Evolutionary conservation across 164 flowering plant genomes (phyloP), one percentile per base, ranked within the genome.

Genomic region (Macadamia tetraphylla): DNA sequence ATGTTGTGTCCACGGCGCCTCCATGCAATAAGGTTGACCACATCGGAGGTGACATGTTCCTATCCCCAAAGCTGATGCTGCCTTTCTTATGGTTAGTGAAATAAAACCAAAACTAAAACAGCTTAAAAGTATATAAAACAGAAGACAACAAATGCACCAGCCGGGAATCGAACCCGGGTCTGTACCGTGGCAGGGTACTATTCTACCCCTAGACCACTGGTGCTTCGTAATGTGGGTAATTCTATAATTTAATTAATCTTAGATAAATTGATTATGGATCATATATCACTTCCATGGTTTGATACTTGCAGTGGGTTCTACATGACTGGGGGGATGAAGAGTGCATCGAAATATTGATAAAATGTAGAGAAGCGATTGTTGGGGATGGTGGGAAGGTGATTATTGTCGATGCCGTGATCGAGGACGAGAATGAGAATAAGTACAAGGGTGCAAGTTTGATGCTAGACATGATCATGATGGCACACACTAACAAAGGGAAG

Each of bases 141-240:
- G 9, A 43, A 43, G 9, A 43, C 6, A 35, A 1, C 18, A 23
- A 23, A 23, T 87, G 95, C 92, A 88, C 93, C 93, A 91, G 94
- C 92, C 92, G 89, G 97, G 96, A 89, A 89, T 89, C 94, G 94
- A 92, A 92, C 92, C 88, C 96, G 88, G 97, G 90, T 90, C 94
- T 88, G 92, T 89, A 91, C 89, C 91, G 94, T 90, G 97, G 96
- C 96, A 87, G 94, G 94, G 96, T 88, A 89, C 94, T 88, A 92
- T 88, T 92, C 98, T 92, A 88, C 94, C 94, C 88, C 97, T 90
- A 91, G 91, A 91, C 95, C 93, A 92, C 92, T 90, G 89, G 92
- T 87, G 92, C 89, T 71, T 23, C 23, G 23, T 23, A 0, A 23
- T 23, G n/a, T 23, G 0, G 23, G 23, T 23, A 23, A 23, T 23